Evolutionary conservation across 306 rosid species (phyloP), one percentile per base, ranked within the genome.

Genomic region (Echinosophora koreensis): DNA sequence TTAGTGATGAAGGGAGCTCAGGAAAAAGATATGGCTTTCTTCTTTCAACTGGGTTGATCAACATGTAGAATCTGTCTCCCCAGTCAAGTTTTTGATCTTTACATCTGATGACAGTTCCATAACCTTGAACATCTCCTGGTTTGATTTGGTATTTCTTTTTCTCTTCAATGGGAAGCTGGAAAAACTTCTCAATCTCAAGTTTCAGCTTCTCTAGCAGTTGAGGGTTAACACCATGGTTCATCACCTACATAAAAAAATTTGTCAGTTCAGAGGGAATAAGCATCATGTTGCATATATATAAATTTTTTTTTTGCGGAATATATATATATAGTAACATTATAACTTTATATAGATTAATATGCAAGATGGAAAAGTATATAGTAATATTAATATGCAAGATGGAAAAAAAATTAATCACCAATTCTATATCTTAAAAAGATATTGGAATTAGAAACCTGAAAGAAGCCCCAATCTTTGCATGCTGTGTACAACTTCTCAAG

Each of bases 391-490:
- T n/a, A n/a, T n/a, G 14, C 38, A 61, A 41, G 44, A 27, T 27
- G 54, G 10, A 68, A 32, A 14, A 39, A 9, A 6, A 39, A 0
- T 9, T 17, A 66, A 11, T 4, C 18, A 49, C 1, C 8, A 66
- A 7, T 17, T 4, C 11, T 7, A 62, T 35, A 38, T 8, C 3
- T 0, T 12, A 38, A 68, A 68, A 46, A 11, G 39, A 47, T 14
- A 32, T 27, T 27, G 32, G 57, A 18, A n/a, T n/a, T n/a, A 27
- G 8, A 62, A 66, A 93, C 98, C 96, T 93, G 96, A 73, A 91
- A 89, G 71, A 89, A 56, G 11, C 98, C 98, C 98, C 98, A 91
- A 5, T 87, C 87, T 78, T 84, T 87, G 90, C 95, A 91, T 74
- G 91, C 64, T 7, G 81, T 66, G 81, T 77, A 86, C 60, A 93